Percentiles rank a stretch among this genome's conserved stretches.
phyloP scores from a whole-genome alignment of 2,329 filamentous ascomycete species.

The Seiridium cupressi region DNA sequence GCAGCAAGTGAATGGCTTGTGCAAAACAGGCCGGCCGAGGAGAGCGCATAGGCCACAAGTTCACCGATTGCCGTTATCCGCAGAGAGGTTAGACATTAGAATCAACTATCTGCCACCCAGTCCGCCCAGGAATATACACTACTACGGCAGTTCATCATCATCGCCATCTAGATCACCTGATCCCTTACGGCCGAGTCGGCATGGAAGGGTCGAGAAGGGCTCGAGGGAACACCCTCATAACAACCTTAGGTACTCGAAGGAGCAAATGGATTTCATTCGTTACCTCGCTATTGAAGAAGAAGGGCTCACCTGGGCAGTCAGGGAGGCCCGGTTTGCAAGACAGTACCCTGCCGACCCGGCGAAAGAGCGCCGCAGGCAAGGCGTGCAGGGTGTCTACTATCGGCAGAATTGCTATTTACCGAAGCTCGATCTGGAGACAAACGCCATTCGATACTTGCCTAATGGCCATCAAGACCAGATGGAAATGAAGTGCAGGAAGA shows the following conservation, averaged over 20 bases:
- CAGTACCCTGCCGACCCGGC: constrained; percentile 20
- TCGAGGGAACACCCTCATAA: not conserved
- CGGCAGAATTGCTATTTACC: constrained; percentile 26
- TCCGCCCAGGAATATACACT: no score
- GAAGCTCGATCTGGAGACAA: constrained; percentile 13
- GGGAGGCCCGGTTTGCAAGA: constrained; percentile 14
- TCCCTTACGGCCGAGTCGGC: no score
- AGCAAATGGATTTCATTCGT: constrained; percentile 27
- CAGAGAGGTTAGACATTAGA: no score
- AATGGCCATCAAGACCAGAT: constrained; percentile 23
- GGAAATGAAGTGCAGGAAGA: constrained; percentile 17
- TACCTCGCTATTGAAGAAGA: constrained; percentile 24
- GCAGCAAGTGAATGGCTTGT: no score
- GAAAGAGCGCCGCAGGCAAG: constrained; percentile 16
- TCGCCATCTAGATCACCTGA: no score
- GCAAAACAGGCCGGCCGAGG: no score
- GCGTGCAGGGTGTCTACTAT: constrained; percentile 29
- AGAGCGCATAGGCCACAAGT: no score
- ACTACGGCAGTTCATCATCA: no score
- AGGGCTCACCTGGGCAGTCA: constrained; percentile 16
- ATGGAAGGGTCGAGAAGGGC: not conserved
- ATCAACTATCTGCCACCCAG: no score
- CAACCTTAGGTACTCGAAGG: constrained; percentile 23
- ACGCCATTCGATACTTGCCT: constrained; percentile 16
- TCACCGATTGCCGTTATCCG: no score